Conservation (phyloP, 1,284 basidiomycete species). For the Ganoderma sinense region DNA sequence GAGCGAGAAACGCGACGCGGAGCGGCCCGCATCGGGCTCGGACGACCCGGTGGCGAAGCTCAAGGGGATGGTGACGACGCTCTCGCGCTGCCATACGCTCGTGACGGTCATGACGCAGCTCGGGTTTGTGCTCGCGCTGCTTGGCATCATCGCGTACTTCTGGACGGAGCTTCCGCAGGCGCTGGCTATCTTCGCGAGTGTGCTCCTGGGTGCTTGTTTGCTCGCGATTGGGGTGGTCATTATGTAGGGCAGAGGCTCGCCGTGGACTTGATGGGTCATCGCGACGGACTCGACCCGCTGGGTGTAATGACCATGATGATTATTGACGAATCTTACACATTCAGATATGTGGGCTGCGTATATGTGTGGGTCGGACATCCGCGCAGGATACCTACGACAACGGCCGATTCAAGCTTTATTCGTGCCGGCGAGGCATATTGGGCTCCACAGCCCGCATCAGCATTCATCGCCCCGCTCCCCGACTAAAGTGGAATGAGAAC, state of each 20-base stretch:
- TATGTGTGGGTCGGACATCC: too few species aligned
- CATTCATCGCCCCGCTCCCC: too few species aligned
- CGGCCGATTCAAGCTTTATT: too few species aligned
- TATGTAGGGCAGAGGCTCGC: neutral
- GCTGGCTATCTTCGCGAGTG: conserved; percentile 42
- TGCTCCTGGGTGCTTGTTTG: conserved; percentile 37
- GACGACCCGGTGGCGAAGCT: conserved; percentile 18
- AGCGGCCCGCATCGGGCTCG: neutral
- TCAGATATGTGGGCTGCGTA: neutral
- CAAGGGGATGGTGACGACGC: conserved; percentile 38
- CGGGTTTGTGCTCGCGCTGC: conserved; percentile 44
- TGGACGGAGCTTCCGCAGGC: conserved; percentile 42
- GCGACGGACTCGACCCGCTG: neutral
- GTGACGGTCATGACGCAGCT: conserved; percentile 39
- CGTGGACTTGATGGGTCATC: neutral
- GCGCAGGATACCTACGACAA: neutral
- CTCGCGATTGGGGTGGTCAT: conserved; percentile 10
- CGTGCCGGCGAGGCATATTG: too few species aligned
- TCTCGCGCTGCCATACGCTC: conserved; percentile 41
- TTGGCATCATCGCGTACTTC: conserved; percentile 43
- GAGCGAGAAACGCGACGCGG: neutral
- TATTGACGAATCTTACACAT: neutral
- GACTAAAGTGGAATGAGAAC: neutral
- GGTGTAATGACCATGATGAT: neutral
- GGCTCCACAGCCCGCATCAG: too few species aligned